phyloP scores from a whole-genome alignment of 768 basidiomycete genomes.

The Pulveroboletus sp. region DNA sequence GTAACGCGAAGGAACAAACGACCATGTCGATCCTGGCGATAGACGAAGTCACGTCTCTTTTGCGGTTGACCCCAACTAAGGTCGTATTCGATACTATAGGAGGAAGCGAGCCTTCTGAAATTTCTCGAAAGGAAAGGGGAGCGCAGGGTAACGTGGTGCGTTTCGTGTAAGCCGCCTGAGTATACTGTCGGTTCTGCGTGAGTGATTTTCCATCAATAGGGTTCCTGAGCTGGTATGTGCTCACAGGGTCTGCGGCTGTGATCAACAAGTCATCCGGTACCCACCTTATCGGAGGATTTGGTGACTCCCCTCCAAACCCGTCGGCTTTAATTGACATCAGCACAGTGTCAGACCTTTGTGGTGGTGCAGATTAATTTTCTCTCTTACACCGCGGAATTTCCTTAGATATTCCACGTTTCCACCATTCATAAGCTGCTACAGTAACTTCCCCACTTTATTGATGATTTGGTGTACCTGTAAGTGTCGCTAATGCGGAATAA shows the following conservation, averaged over 20 bases:
- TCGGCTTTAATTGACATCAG: neutral
- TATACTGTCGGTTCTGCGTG: conserved; percentile 42
- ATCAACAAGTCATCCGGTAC: conserved; percentile 19
- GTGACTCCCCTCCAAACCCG: neutral
- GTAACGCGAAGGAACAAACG: conserved; percentile 70
- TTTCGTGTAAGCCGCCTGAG: conserved; percentile 50
- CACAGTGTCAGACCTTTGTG: neutral
- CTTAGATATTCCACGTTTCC: conserved; percentile 32
- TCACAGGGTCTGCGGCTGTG: conserved; percentile 26
- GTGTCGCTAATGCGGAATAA: conserved; percentile 21
- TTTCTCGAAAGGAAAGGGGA: conserved; percentile 55
- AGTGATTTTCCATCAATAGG: conserved; percentile 5
- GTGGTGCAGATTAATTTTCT: neutral
- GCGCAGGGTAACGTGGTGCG: conserved; percentile 54
- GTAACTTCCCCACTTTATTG: conserved; percentile 58
- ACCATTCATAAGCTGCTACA: conserved; percentile 57
- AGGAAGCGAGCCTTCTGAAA: conserved; percentile 55
- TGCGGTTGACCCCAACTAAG: conserved; percentile 1
- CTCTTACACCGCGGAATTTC: conserved; percentile 20
- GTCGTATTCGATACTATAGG: conserved; percentile 11
- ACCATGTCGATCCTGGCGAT: conserved; percentile 49
- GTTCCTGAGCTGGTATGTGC: neutral
- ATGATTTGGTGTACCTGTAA: neutral
- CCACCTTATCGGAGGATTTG: neutral
- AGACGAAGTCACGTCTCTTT: neutral